Conservation (phyloP, 2,329 filamentous ascomycete species). For the Claviceps citrina region DNA sequence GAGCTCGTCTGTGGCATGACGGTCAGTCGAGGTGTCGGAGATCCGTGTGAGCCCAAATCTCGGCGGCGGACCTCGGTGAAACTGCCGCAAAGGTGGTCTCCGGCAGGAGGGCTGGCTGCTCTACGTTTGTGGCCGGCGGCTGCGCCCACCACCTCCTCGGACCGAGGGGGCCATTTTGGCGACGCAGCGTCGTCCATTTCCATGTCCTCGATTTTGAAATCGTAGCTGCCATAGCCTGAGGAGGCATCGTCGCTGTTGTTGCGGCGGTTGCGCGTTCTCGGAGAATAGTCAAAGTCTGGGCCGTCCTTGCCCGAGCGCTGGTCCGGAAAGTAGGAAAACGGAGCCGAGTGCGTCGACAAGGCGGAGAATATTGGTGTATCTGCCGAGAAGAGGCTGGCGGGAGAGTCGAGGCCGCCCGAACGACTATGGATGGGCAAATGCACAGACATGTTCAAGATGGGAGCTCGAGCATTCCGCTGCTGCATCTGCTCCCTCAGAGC, state of each 20-base stretch:
- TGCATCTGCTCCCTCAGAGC: conserved; percentile 25
- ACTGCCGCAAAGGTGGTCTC: conserved; percentile 28
- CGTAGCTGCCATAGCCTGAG: conserved; percentile 29
- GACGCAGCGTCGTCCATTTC: conserved; percentile 36
- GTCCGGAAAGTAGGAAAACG: conserved; percentile 26
- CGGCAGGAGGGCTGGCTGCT: conserved; percentile 37
- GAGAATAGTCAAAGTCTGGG: conserved; percentile 33
- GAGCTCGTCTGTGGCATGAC: conserved; percentile 29
- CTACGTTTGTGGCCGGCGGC: conserved; percentile 36
- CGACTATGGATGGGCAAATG: conserved; percentile 27
- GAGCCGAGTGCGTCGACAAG: conserved; percentile 28
- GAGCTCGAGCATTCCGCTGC: conserved; percentile 21
- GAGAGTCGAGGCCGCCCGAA: conserved; percentile 18
- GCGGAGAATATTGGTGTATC: conserved; percentile 34
- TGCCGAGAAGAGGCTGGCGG: conserved; percentile 18
- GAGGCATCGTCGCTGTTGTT: conserved; percentile 39
- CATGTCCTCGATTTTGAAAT: conserved; percentile 26
- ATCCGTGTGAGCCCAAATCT: conserved; percentile 33
- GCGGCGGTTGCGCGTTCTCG: conserved; percentile 27
- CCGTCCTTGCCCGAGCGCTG: conserved; percentile 30
- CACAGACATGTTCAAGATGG: conserved; percentile 28
- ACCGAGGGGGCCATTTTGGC: conserved; percentile 34
- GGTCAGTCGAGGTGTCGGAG: conserved; percentile 35
- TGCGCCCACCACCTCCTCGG: conserved; percentile 31
- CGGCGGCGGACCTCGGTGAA: conserved; percentile 27